phyloP scores from a whole-genome alignment of 495 filamentous ascomycete genomes.

The Staphylotrichum tortipilum region DNA sequence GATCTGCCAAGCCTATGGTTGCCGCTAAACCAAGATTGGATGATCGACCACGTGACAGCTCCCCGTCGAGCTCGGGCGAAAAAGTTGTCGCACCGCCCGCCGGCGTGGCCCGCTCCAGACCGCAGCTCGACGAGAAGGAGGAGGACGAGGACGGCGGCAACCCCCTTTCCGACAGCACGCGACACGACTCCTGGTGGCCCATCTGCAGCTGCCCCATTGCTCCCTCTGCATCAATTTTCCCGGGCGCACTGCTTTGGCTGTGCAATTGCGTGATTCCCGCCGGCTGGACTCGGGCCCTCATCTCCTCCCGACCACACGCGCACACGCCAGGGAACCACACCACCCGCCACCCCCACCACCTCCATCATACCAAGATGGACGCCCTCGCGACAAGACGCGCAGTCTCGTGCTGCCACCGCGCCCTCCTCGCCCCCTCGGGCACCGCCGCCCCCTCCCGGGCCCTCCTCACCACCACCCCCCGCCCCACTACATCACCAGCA shows the following conservation, averaged over 20 bases:
- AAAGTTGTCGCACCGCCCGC: slow-evolving; percentile 12
- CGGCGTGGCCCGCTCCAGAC: slow-evolving; percentile 6
- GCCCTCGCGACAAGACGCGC: slow-evolving; percentile 7
- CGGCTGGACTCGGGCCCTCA: not conserved
- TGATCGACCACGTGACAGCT: slow-evolving; percentile 10
- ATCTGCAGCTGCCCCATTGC: not conserved
- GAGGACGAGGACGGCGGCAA: slow-evolving; percentile 9
- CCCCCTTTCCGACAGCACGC: not conserved
- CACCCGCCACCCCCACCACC: slow-evolving; percentile 1
- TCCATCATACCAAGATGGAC: too few relatives aligned
- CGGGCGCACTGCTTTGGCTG: not conserved
- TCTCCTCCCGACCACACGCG: not conserved
- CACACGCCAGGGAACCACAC: not conserved
- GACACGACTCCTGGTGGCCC: not conserved
- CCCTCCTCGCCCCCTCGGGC: not conserved
- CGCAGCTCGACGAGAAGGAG: slow-evolving; percentile 8
- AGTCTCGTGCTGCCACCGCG: slow-evolving; percentile 17
- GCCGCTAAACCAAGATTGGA: not conserved
- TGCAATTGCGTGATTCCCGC: not conserved
- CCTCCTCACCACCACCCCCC: slow-evolving; percentile 17
- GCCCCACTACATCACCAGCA: too few relatives aligned
- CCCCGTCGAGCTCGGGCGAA: slow-evolving; percentile 1
- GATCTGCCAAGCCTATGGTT: too few relatives aligned
- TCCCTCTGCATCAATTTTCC: not conserved
- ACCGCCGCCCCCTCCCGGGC: slow-evolving; percentile 31